These are phyloP conservation scores for Cylindrotheca closterium DNA, from an alignment of 108 stramenopile species.

Conservation along the genomic window DNA sequence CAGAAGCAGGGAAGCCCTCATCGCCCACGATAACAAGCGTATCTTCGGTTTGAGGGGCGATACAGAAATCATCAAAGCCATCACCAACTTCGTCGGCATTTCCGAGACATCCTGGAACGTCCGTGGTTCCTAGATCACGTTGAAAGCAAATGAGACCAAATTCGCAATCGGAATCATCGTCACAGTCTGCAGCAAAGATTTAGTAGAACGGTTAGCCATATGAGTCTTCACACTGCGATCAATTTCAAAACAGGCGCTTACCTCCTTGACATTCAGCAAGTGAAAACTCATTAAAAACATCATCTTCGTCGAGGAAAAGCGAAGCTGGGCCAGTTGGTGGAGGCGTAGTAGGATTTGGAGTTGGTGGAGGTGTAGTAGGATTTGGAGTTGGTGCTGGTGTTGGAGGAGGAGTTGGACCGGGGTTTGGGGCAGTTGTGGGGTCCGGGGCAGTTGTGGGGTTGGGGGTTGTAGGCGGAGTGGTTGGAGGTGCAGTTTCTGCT, in stretches of 20 bases:
- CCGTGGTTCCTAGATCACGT: constrained; percentile 6
- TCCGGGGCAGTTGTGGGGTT: neutral
- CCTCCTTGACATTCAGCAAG: neutral
- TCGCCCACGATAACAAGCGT: neutral
- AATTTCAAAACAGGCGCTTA: neutral
- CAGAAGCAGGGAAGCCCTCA: neutral
- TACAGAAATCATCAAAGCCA: constrained; percentile 23
- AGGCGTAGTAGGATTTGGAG: neutral
- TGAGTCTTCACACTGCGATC: neutral
- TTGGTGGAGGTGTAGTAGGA: too few species aligned
- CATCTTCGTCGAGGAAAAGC: neutral
- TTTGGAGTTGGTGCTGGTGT: neutral
- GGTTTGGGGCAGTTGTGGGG: neutral
- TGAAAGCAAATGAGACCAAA: constrained; percentile 24
- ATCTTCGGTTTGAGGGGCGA: constrained; percentile 1
- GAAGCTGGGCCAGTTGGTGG: neutral
- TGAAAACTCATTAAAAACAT: neutral
- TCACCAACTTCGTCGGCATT: neutral
- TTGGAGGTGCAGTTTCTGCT: neutral
- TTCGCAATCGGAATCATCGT: constrained; percentile 23
- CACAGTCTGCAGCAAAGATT: constrained; percentile 23
- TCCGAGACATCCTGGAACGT: constrained; percentile 36
- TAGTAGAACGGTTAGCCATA: neutral
- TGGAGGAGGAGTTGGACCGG: neutral
- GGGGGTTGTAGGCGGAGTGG: neutral